These are phyloP conservation scores for Cyclotella kingstonii DNA, from an alignment of 108 stramenopile species.

Conservation along the genomic window DNA sequence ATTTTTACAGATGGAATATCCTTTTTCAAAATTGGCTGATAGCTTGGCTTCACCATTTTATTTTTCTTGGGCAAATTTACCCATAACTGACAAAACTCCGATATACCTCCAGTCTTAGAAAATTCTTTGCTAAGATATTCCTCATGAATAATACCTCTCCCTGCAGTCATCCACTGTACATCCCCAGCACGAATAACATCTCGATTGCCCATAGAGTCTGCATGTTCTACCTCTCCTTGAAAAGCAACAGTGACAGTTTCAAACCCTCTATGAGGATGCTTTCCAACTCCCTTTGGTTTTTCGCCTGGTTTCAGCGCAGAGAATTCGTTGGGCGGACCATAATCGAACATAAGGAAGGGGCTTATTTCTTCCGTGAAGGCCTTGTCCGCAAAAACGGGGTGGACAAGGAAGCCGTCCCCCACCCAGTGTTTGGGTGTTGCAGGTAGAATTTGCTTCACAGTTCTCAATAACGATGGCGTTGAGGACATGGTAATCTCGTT, in stretches of 20 bases:
- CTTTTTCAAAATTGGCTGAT: constrained; percentile 67
- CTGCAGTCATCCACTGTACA: constrained; percentile 97
- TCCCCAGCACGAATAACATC: constrained; percentile 78
- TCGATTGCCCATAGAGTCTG: constrained; percentile 74
- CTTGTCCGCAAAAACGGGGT: constrained; percentile 80
- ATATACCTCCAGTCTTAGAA: constrained; percentile 55
- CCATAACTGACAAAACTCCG: constrained; percentile 91
- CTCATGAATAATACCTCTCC: constrained; percentile 87
- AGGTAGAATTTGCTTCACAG: constrained; percentile 45
- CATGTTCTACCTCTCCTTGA: constrained; percentile 88
- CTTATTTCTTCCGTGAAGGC: constrained; percentile 76
- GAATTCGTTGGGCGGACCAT: constrained; percentile 71
- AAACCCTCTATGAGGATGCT: constrained; percentile 89
- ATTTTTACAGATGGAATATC: constrained; percentile 66
- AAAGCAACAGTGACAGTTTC: constrained; percentile 92
- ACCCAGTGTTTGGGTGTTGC: constrained; percentile 73
- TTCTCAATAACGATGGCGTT: constrained; percentile 16
- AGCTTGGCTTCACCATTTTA: constrained; percentile 87
- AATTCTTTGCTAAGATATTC: constrained; percentile 80
- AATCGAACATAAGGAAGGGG: constrained; percentile 88
- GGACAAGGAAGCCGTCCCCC: constrained; percentile 77
- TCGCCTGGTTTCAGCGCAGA: constrained; percentile 17
- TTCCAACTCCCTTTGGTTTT: constrained; percentile 67
- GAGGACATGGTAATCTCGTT: neutral
- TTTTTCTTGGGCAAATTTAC: constrained; percentile 76